Evolutionary conservation across 208 protist species (phyloP).

Genomic region (Acanthamoeba polyphaga): DNA sequence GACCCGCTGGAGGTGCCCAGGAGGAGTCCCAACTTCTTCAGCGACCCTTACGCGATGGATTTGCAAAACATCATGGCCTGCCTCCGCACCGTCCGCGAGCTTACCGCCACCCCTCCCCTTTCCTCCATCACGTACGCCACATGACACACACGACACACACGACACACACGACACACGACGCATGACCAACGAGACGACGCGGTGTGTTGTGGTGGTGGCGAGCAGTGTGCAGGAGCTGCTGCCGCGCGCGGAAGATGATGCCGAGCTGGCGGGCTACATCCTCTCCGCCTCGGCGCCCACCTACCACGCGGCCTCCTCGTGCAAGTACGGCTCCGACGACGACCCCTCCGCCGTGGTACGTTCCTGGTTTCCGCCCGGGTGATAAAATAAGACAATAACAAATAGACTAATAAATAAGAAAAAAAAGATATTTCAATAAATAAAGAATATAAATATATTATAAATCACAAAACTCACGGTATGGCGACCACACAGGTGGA

Average conservation of each 20-base stretch:
- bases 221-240: background rate
- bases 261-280: background rate
- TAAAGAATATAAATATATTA: too few relatives aligned
- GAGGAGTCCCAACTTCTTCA: background rate
- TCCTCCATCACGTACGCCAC: background rate
- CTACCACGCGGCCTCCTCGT: background rate
- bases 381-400: background rate
- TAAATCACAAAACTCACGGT: too few relatives aligned
- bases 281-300: background rate
- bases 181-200: background rate
- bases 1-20: background rate
- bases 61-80: background rate
- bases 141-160: background rate
- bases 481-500: slow-evolving; percentile 40
- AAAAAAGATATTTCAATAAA: too few relatives aligned
- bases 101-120: background rate
- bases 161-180: background rate
- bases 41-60: background rate
- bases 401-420: too few relatives aligned
- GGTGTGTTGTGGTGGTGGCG: background rate
- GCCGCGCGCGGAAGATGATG: background rate
- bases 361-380: too few relatives aligned
- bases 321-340: background rate
- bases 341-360: background rate
- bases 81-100: background rate